Evolutionary conservation across 2,329 filamentous ascomycete genomes (phyloP).

Genomic region (Ustilaginoidea virens): DNA sequence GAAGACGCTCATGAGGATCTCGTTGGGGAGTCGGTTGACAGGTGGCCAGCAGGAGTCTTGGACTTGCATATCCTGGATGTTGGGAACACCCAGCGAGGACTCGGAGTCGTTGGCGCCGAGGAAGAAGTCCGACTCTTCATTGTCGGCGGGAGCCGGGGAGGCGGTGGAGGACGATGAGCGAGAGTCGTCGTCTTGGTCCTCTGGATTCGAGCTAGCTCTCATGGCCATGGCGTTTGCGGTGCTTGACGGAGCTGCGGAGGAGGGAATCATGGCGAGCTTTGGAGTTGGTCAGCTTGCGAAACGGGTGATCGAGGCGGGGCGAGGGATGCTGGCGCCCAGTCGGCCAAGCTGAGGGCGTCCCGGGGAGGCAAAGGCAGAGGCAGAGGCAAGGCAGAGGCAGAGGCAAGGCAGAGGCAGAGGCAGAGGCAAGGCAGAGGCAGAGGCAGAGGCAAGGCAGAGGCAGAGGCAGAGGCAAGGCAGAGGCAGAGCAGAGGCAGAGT

Average conservation of each 20-base stretch:
- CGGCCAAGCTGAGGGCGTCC: conserved; percentile 2
- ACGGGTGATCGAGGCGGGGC: not conserved
- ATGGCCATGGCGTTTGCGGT: conserved; percentile 9
- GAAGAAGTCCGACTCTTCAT: conserved; percentile 91
- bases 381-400: too few relatives aligned
- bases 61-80: conserved; percentile 58
- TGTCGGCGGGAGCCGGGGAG: conserved; percentile 60
- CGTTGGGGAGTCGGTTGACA: conserved; percentile 74
- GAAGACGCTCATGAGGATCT: conserved; percentile 89
- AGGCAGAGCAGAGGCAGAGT: too few relatives aligned
- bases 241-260: conserved; percentile 7
- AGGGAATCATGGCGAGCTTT: conserved; percentile 6
- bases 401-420: too few relatives aligned
- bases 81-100: conserved; percentile 74
- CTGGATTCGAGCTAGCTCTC: conserved; percentile 8
- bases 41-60: conserved; percentile 59
- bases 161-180: conserved; percentile 54
- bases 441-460: too few relatives aligned
- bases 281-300: not conserved
- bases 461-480: too few relatives aligned
- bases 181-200: conserved; percentile 36
- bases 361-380: not conserved
- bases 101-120: conserved; percentile 80
- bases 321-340: conserved; percentile 3
- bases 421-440: too few relatives aligned